Conservation (phyloP, 1,284 basidiomycete genomes). For the Trametes hirsuta region DNA sequence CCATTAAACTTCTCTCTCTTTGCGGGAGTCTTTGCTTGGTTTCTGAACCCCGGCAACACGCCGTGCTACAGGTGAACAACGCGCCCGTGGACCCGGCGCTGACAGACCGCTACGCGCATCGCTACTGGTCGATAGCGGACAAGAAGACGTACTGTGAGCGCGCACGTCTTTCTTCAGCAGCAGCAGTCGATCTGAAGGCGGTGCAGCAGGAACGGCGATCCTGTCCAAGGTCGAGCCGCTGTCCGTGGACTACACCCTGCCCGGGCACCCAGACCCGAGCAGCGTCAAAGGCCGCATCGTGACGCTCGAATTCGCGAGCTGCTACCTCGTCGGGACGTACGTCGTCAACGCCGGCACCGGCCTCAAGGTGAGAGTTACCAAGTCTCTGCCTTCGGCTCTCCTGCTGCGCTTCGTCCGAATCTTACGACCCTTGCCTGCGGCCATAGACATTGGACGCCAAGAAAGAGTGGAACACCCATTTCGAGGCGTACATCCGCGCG, state of each 20-base stretch:
- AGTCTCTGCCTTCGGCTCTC: neutral
- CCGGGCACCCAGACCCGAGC: slow-evolving; percentile 68
- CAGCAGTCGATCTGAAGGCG: neutral
- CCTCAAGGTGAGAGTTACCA: slow-evolving; percentile 60
- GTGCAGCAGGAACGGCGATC: slow-evolving; percentile 79
- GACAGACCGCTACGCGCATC: slow-evolving; percentile 62
- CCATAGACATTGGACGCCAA: slow-evolving; percentile 71
- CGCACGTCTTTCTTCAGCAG: neutral
- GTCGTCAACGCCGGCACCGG: slow-evolving; percentile 85
- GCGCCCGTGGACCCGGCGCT: slow-evolving; percentile 62
- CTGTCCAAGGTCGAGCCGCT: slow-evolving; percentile 80
- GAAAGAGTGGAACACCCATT: slow-evolving; percentile 77
- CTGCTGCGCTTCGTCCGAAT: neutral
- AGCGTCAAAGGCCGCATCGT: slow-evolving; percentile 77
- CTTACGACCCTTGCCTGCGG: neutral
- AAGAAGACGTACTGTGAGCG: slow-evolving; percentile 77
- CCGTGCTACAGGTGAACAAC: slow-evolving; percentile 59
- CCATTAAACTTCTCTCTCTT: neutral
- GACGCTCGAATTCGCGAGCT: slow-evolving; percentile 77
- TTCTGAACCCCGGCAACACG: no score
- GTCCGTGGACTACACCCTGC: slow-evolving; percentile 66
- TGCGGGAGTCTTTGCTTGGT: neutral
- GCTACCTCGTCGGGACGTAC: slow-evolving; percentile 81
- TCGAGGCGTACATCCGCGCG: slow-evolving; percentile 70
- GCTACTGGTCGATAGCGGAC: slow-evolving; percentile 74